phyloP scores from a whole-genome alignment of 2,329 filamentous ascomycete genomes.

The Cercospora zeina region DNA sequence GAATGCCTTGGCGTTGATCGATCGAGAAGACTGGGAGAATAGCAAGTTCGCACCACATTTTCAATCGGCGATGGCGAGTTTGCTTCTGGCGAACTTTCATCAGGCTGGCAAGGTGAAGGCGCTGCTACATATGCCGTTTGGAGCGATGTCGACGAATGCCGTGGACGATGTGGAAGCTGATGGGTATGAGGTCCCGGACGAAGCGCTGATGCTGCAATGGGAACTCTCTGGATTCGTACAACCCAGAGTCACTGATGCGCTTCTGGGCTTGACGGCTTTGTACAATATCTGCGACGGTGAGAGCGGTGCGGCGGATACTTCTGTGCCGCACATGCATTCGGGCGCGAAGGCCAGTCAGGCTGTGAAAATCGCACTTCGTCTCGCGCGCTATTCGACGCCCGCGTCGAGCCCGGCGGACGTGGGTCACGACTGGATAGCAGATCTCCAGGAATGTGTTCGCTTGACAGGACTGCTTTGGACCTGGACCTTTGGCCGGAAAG shows the following conservation, averaged over 20 bases:
- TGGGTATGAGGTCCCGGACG: constrained; percentile 19
- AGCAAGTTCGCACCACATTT: constrained; percentile 21
- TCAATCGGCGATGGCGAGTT: constrained; percentile 20
- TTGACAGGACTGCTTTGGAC: constrained; percentile 22
- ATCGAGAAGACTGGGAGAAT: constrained; percentile 22
- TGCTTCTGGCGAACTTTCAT: constrained; percentile 23
- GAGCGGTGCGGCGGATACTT: not conserved
- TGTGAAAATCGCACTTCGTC: constrained; percentile 23
- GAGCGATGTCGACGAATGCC: constrained; percentile 17
- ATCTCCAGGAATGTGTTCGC: constrained; percentile 23
- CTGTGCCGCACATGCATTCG: constrained; percentile 22
- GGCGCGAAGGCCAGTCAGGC: constrained; percentile 21
- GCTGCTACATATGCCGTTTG: constrained; percentile 20
- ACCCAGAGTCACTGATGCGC: constrained; percentile 17
- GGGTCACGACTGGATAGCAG: constrained; percentile 18
- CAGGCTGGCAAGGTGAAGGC: constrained; percentile 18
- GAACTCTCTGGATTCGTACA: constrained; percentile 12
- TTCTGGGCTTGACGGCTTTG: constrained; percentile 24
- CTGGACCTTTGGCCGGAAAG: constrained; percentile 25
- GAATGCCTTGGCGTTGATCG: constrained; percentile 22
- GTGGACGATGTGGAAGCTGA: constrained; percentile 20
- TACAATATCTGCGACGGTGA: constrained; percentile 18
- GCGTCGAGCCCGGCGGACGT: constrained; percentile 11
- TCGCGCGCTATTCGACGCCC: constrained; percentile 19
- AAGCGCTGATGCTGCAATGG: constrained; percentile 17